Evolutionary conservation across 305 asterid species (phyloP), one percentile per base, ranked within the genome.

Genomic region (Plantago coronopus): DNA sequence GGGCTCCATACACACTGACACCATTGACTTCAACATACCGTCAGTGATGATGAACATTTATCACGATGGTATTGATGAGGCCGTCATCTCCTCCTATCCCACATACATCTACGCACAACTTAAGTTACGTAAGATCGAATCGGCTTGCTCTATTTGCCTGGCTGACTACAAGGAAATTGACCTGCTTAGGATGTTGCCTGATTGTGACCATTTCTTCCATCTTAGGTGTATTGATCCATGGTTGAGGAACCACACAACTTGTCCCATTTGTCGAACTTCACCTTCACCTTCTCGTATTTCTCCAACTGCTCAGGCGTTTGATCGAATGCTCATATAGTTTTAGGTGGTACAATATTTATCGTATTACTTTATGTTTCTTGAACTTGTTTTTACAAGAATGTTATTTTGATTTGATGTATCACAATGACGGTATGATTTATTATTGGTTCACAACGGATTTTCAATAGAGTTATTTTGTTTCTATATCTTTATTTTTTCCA

Each of bases 191-290:
- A 42, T 72, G 62, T 53, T 83, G 72, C 89, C 87, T 3, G 77
- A 79, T 37, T 86, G 87, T 45, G 79, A 78, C 13, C 89, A 86
- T 62, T 58, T 83, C 4, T 86, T 78, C 48, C 95, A 86, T 56
- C 61, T 68, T 42, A 84, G 70, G 49, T 83, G 95, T 51, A 65
- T 82, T 37, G 89, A 86, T 64, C 77, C 74, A 2, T 84, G 95
- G 93, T 69, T 84, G 13, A 74, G 71, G 62, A 59, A 64, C 10
- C 74, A 79, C 20, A 77, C 93, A 8, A 73, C 88, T 1, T 87
- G 89, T 18, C 95, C 93, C 13, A 65, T 83, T 44, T 87, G 95
- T 59, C 67, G 89, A 34, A 73, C 61, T 18, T 53, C 58, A 5
- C 58, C 38, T 10, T 23, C 14, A 12, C 19, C 27, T 4, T 23